Percentiles rank a stretch among this genome's conserved stretches.
These are phyloP conservation scores for Vaccinium vitisidaea DNA, from an alignment of 148 eudicot species.

Conservation along the genomic window DNA sequence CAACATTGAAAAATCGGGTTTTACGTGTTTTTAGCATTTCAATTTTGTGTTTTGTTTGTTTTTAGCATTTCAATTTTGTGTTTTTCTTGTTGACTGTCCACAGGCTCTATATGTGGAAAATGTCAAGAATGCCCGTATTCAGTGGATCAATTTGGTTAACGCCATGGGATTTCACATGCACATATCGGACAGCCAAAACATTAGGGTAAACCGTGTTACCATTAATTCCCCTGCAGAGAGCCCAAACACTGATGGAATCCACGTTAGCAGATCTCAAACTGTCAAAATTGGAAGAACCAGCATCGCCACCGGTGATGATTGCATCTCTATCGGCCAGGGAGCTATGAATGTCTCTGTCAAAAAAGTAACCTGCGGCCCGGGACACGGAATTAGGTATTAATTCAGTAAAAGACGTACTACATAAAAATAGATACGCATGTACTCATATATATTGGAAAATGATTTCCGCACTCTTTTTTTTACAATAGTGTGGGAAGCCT, in stretches of 20 bases:
- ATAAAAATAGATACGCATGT: no score
- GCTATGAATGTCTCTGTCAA: slow-evolving; percentile 42
- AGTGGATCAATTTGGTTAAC: slow-evolving; percentile 39
- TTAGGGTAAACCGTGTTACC: slow-evolving; percentile 32
- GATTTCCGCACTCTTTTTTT: neutral
- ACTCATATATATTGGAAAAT: neutral
- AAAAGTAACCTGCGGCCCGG: slow-evolving; percentile 64
- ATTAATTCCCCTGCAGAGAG: slow-evolving; percentile 52
- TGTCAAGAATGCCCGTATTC: slow-evolving; percentile 40
- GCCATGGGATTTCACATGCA: slow-evolving; percentile 76
- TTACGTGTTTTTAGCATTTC: no score
- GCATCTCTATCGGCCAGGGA: slow-evolving; percentile 68
- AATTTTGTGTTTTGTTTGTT: neutral
- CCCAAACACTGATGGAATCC: slow-evolving; percentile 78
- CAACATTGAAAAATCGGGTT: no score
- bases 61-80: neutral
- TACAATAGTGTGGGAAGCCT: slow-evolving; percentile 70
- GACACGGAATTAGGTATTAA: slow-evolving; percentile 72
- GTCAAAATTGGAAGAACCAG: slow-evolving; percentile 34
- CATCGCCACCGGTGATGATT: slow-evolving; percentile 71
- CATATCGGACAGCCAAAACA: slow-evolving; percentile 25
- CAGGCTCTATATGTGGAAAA: slow-evolving; percentile 50
- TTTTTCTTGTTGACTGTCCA: neutral
- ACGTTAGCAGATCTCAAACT: slow-evolving; percentile 43
- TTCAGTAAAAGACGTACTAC: no score